A percentile compares a stretch with the other conserved stretches of the same genome.
Conservation (phyloP, 805 yeast genomes). For the Pichia gijzeniarum region DNA sequence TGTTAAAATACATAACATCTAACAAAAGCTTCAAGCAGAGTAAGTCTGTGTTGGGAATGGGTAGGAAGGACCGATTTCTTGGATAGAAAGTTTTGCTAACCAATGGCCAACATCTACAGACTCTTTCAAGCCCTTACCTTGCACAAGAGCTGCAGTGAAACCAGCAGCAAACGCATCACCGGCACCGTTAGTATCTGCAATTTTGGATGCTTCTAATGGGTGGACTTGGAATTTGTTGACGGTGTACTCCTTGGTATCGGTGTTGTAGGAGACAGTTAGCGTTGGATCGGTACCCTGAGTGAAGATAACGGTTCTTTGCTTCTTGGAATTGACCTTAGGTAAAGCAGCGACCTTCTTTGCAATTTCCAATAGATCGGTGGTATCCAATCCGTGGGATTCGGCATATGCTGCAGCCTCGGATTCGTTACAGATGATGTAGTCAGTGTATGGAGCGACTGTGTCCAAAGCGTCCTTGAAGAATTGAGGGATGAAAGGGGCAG, state of each 20-base stretch:
- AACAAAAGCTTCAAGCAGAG: constrained; percentile 52
- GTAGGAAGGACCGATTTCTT: constrained; percentile 90
- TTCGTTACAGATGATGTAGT: constrained; percentile 91
- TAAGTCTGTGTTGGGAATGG: constrained; percentile 69
- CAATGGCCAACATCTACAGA: constrained; percentile 86
- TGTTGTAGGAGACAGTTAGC: constrained; percentile 58
- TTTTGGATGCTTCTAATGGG: constrained; percentile 56
- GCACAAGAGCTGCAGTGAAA: constrained; percentile 80
- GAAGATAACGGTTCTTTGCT: constrained; percentile 82
- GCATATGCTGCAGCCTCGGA: constrained; percentile 95
- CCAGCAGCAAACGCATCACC: constrained; percentile 99
- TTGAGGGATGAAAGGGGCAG: constrained; percentile 95
- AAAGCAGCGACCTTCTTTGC: constrained; percentile 77
- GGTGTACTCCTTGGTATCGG: constrained; percentile 38
- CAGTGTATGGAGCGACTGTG: constrained; percentile 76
- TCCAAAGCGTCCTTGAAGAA: constrained; percentile 91
- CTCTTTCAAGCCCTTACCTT: constrained; percentile 55
- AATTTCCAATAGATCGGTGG: constrained; percentile 61
- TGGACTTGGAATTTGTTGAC: constrained; percentile 60
- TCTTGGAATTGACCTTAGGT: constrained; percentile 63
- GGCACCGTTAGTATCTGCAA: constrained; percentile 96
- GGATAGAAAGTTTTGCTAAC: constrained; percentile 89
- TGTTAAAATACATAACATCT: neutral
- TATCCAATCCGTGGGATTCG: constrained; percentile 63
- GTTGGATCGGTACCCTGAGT: constrained; percentile 96